phyloP scores from a whole-genome alignment of 1,284 basidiomycete species.

The Marasmius sp. region DNA sequence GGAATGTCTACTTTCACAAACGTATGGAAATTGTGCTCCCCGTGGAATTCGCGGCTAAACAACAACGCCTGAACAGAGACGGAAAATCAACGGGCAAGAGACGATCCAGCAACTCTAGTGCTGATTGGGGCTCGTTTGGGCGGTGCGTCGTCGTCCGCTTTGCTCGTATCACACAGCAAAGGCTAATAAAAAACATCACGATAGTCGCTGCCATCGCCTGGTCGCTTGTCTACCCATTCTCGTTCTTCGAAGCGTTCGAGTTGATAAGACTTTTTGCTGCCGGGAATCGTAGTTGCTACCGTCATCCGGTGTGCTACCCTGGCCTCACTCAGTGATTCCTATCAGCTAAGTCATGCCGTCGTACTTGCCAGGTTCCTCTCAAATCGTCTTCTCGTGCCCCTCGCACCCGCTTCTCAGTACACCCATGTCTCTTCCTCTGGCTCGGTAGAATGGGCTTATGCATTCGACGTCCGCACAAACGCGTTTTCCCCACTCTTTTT shows the following conservation, averaged over 20 bases:
- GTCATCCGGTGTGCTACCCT: constrained; percentile 64
- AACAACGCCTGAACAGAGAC: constrained; percentile 61
- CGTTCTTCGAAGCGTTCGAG: constrained; percentile 53
- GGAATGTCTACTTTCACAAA: constrained; percentile 91
- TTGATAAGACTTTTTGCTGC: constrained; percentile 81
- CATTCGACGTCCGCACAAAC: constrained; percentile 94
- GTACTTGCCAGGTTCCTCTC: constrained; percentile 58
- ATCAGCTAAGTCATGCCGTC: constrained; percentile 6
- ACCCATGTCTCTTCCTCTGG: constrained; percentile 52
- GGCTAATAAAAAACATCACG: constrained; percentile 2
- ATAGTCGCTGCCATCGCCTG: constrained; percentile 79
- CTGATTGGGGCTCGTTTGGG: constrained; percentile 77
- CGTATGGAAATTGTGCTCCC: constrained; percentile 44
- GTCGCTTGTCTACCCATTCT: constrained; percentile 80
- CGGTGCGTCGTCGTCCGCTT: constrained; percentile 43
- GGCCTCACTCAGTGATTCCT: neutral
- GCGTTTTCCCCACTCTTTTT: constrained; percentile 93
- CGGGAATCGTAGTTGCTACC: constrained; percentile 73
- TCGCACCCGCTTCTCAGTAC: constrained; percentile 74
- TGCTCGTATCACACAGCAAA: neutral
- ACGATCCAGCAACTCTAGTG: constrained; percentile 91
- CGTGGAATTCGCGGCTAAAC: neutral
- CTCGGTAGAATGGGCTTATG: constrained; percentile 89
- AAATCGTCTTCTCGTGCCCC: constrained; percentile 56
- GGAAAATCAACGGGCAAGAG: constrained; percentile 97